Conservation (phyloP, 2,329 filamentous ascomycete species). For the Talaromyces atroroseus region DNA sequence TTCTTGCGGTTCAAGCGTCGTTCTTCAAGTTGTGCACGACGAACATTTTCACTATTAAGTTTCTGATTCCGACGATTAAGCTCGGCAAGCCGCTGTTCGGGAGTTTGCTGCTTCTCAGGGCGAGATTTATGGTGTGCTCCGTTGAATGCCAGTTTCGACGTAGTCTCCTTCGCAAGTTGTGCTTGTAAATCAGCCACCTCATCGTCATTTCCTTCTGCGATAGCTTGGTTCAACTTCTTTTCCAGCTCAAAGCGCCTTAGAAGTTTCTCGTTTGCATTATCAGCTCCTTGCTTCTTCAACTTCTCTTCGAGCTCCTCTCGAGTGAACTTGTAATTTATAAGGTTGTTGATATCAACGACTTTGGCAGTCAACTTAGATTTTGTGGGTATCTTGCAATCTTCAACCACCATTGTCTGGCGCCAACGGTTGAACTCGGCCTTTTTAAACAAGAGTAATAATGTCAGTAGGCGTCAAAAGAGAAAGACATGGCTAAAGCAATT, state of each 20-base stretch:
- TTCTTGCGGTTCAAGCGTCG: constrained; percentile 57
- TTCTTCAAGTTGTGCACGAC: constrained; percentile 82
- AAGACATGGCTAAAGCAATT: neutral
- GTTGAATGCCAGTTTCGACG: constrained; percentile 67
- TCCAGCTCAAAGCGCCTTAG: constrained; percentile 64
- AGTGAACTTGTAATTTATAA: constrained; percentile 77
- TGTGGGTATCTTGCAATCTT: constrained; percentile 69
- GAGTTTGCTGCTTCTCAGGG: constrained; percentile 56
- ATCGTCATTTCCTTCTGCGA: constrained; percentile 58
- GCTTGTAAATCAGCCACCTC: constrained; percentile 45
- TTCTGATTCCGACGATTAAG: constrained; percentile 81
- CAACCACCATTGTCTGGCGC: constrained; percentile 65
- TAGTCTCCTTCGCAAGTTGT: constrained; percentile 42
- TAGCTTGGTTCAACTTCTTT: constrained; percentile 62
- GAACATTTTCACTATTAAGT: constrained; percentile 81
- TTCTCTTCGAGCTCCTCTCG: constrained; percentile 76
- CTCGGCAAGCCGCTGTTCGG: constrained; percentile 69
- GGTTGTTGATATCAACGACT: constrained; percentile 70
- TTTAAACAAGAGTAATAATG: neutral
- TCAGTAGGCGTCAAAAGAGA: neutral
- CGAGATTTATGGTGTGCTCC: constrained; percentile 59
- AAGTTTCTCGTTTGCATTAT: constrained; percentile 62
- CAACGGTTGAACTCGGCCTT: constrained; percentile 77
- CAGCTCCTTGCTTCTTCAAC: constrained; percentile 62
- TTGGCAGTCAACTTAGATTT: constrained; percentile 64